phyloP scores from a whole-genome alignment of 352 stramenopile species.

The Globisporangium polare region DNA sequence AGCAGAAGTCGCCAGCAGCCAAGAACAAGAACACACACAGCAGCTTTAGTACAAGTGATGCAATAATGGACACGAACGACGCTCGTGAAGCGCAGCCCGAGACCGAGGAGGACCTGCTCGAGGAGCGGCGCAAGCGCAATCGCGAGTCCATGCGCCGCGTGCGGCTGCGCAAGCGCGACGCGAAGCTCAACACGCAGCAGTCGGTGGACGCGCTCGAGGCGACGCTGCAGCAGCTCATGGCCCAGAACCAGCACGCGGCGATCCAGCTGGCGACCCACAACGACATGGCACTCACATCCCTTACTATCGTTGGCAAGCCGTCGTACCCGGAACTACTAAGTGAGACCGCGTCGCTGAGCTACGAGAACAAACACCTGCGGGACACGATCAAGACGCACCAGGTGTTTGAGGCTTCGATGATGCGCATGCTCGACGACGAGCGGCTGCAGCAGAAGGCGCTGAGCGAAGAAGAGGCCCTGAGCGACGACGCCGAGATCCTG shows the following conservation, averaged over 20 bases:
- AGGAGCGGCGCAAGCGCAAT: conserved; percentile 22
- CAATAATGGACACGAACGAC: neutral
- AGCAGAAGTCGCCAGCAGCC: neutral
- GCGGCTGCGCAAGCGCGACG: conserved; percentile 20
- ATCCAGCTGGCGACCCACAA: neutral
- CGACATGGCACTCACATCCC: neutral
- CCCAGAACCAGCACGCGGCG: conserved; percentile 8
- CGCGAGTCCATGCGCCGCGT: conserved; percentile 32
- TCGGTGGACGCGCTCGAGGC: conserved; percentile 15
- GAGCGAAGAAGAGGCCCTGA: conserved; percentile 16
- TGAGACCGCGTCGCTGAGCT: conserved; percentile 18
- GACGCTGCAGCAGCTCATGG: conserved; percentile 16
- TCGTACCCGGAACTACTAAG: conserved; percentile 13
- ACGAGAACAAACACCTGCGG: conserved; percentile 18
- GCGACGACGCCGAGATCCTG: conserved; percentile 17
- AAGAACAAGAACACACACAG: neutral
- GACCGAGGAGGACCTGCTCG: conserved; percentile 4
- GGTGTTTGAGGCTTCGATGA: conserved; percentile 10
- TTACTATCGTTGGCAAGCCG: neutral
- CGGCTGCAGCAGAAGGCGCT: neutral
- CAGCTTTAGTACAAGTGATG: neutral
- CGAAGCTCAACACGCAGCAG: conserved; percentile 9
- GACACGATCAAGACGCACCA: conserved; percentile 14
- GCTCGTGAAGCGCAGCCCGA: neutral
- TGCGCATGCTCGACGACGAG: conserved; percentile 16